Conservation (phyloP, 2,329 filamentous ascomycete species). For the Phyllosticta citriasiana region DNA sequence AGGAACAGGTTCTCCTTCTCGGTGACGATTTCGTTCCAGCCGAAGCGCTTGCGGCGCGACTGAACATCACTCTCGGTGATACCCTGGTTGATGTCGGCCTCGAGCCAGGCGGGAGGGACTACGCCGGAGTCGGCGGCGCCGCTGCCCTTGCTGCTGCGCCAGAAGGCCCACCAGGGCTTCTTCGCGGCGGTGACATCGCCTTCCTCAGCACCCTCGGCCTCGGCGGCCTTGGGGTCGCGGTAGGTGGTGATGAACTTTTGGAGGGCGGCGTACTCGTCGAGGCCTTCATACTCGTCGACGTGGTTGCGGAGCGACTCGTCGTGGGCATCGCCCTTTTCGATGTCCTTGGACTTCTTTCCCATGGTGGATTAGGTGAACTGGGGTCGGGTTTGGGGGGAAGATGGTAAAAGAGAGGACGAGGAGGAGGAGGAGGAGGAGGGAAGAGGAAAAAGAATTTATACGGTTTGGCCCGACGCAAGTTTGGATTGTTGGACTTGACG, state of each 20-base stretch:
- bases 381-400: not conserved
- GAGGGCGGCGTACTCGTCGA: slow-evolving; percentile 55
- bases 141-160: slow-evolving; percentile 31
- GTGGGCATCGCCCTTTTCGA: slow-evolving; percentile 6
- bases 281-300: slow-evolving; percentile 28
- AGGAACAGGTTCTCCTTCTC: slow-evolving; percentile 68
- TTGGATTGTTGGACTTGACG: slow-evolving; percentile 3
- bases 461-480: not conserved
- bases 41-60: slow-evolving; percentile 52
- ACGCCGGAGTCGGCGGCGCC: slow-evolving; percentile 38
- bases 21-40: slow-evolving; percentile 61
- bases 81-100: slow-evolving; percentile 57
- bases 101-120: slow-evolving; percentile 32
- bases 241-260: slow-evolving; percentile 60
- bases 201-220: slow-evolving; percentile 26
- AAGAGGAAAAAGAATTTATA: not conserved
- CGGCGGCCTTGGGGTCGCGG: slow-evolving; percentile 46
- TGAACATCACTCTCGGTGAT: slow-evolving; percentile 52
- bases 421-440: not conserved
- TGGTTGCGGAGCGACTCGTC: not conserved
- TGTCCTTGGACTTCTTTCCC: slow-evolving; percentile 6
- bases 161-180: slow-evolving; percentile 53
- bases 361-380: not conserved
- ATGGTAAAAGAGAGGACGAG: not conserved
- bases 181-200: slow-evolving; percentile 32